These are phyloP conservation scores for Teratosphaeria zuluensis DNA, from an alignment of 2,329 filamentous ascomycete species.

Conservation along the genomic window DNA sequence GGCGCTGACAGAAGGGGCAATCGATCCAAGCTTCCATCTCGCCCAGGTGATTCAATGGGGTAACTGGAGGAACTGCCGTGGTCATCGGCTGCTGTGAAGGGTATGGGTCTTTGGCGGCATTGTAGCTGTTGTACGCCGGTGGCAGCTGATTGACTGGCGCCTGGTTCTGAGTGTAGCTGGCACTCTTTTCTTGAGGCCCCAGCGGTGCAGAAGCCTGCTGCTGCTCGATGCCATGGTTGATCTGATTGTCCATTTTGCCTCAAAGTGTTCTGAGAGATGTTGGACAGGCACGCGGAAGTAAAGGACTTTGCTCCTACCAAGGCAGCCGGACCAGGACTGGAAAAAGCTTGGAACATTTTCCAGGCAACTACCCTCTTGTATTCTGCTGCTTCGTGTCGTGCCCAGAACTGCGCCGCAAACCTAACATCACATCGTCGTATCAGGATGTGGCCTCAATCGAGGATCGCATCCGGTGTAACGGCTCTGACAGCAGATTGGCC, in stretches of 20 bases:
- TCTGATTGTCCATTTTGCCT: neutral
- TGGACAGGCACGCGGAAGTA: neutral
- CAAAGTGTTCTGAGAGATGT: neutral
- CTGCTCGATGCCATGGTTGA: neutral
- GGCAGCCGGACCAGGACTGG: neutral
- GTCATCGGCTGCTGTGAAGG: slow-evolving; percentile 1
- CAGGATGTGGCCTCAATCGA: neutral
- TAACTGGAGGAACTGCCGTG: neutral
- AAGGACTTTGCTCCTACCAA: neutral
- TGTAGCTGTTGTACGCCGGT: neutral
- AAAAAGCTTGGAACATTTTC: neutral
- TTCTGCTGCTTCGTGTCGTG: neutral
- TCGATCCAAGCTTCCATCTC: slow-evolving; percentile 2
- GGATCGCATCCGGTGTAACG: neutral
- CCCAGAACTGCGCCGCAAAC: neutral
- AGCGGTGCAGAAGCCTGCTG: neutral
- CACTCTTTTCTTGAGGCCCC: neutral
- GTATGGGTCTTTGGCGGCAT: neutral
- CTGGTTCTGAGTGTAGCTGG: neutral
- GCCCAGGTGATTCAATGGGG: slow-evolving; percentile 1
- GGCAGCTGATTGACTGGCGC: neutral
- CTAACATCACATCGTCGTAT: neutral
- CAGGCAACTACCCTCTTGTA: neutral
- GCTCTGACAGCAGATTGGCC: neutral
- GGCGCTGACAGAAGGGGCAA: slow-evolving; percentile 6